Percentiles rank a stretch among this genome's conserved stretches.
Conservation (phyloP, 495 filamentous ascomycete genomes). For the Penicillium crystallinum region DNA sequence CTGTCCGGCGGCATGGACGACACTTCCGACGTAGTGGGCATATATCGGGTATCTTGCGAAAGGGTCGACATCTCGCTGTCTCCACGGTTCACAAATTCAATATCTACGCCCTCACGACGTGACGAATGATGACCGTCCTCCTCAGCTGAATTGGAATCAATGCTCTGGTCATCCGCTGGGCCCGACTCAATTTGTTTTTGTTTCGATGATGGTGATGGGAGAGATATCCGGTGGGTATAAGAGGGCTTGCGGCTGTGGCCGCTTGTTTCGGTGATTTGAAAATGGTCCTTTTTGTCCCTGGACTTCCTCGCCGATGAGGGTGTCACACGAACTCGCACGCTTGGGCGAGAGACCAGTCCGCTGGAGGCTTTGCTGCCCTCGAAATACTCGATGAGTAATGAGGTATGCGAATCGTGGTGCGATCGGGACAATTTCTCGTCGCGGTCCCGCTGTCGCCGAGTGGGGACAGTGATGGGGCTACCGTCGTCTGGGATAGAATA, state of each 20-base stretch:
- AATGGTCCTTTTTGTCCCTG: slow-evolving; percentile 53
- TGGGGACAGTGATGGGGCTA: slow-evolving; percentile 81
- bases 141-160: slow-evolving; percentile 64
- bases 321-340: slow-evolving; percentile 91
- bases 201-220: slow-evolving; percentile 50
- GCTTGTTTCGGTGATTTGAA: slow-evolving; percentile 71
- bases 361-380: slow-evolving; percentile 72
- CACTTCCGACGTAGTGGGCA: slow-evolving; percentile 67
- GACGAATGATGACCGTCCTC: slow-evolving; percentile 70
- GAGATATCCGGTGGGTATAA: slow-evolving; percentile 59
- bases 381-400: slow-evolving; percentile 96
- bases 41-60: slow-evolving; percentile 56
- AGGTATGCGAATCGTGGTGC: slow-evolving; percentile 72
- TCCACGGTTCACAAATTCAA: slow-evolving; percentile 66
- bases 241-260: slow-evolving; percentile 56
- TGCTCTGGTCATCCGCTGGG: slow-evolving; percentile 48
- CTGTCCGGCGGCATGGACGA: slow-evolving; percentile 88
- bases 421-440: slow-evolving; percentile 47
- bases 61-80: slow-evolving; percentile 55
- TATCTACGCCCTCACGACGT: slow-evolving; percentile 68
- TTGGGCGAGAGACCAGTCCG: slow-evolving; percentile 63
- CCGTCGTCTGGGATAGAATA: slow-evolving; percentile 96
- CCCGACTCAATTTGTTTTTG: slow-evolving; percentile 45
- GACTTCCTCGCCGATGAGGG: slow-evolving; percentile 61
- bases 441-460: slow-evolving; percentile 53